phyloP scores from a whole-genome alignment of 176 grass and related monocot species.

The Thalia dealbata region DNA sequence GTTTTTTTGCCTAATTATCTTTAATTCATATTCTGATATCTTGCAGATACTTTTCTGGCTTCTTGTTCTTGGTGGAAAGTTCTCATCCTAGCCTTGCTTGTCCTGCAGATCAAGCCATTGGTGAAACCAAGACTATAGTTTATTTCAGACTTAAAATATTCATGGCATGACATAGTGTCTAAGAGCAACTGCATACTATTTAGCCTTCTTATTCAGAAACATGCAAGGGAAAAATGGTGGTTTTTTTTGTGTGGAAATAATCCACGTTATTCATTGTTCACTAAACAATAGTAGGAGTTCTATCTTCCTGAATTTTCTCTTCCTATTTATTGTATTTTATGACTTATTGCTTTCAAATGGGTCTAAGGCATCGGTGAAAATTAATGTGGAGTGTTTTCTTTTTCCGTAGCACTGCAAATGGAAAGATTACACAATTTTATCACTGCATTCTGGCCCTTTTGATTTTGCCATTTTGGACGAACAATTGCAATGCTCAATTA shows the following conservation, averaged over 20 bases:
- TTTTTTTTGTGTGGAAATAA: not conserved
- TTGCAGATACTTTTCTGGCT: slow-evolving; percentile 90
- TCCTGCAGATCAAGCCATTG: slow-evolving; percentile 74
- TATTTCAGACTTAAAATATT: slow-evolving; percentile 52
- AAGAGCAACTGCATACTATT: slow-evolving; percentile 44
- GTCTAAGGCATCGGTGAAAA: too few relatives aligned
- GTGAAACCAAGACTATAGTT: slow-evolving; percentile 50
- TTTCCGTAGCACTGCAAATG: not conserved
- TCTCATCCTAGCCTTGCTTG: slow-evolving; percentile 50
- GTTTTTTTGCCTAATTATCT: not conserved
- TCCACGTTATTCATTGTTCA: not conserved
- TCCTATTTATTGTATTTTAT: not conserved
- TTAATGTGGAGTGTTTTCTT: not conserved
- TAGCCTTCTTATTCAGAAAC: not conserved
- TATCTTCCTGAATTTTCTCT: not conserved
- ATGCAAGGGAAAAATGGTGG: not conserved
- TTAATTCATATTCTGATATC: slow-evolving; percentile 18
- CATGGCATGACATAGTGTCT: slow-evolving; percentile 85
- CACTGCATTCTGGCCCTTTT: not conserved
- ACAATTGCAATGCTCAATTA: too few relatives aligned
- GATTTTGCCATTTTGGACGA: not conserved
- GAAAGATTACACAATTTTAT: not conserved
- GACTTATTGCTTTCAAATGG: not conserved
- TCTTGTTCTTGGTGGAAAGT: slow-evolving; percentile 66
- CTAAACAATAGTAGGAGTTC: not conserved